Percentiles rank a stretch among this genome's conserved stretches.
These are phyloP conservation scores for Fusarium xyrophilum DNA, from an alignment of 2,329 filamentous ascomycete species.

Conservation along the genomic window DNA sequence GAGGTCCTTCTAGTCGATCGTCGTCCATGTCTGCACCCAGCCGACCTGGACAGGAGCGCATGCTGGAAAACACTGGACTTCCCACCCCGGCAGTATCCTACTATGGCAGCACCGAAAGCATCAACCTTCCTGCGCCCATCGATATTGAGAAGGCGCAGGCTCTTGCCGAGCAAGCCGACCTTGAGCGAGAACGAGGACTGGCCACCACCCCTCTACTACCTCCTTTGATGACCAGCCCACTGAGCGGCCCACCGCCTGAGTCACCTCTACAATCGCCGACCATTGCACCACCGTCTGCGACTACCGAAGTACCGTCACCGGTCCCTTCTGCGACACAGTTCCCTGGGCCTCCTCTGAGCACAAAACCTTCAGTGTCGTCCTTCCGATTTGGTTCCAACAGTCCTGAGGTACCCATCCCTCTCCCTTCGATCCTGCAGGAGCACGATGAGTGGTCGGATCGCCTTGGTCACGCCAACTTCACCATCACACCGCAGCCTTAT, in stretches of 20 bases:
- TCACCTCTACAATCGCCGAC: slow-evolving; percentile 89
- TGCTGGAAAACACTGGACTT: slow-evolving; percentile 61
- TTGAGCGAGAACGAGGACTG: slow-evolving; percentile 64
- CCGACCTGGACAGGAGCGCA: slow-evolving; percentile 53
- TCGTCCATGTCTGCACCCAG: slow-evolving; percentile 75
- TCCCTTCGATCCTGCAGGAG: slow-evolving; percentile 71
- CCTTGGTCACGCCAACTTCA: slow-evolving; percentile 93
- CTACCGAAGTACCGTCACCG: slow-evolving; percentile 50
- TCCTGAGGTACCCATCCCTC: slow-evolving; percentile 60
- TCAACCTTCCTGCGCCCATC: slow-evolving; percentile 57
- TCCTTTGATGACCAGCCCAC: slow-evolving; percentile 72
- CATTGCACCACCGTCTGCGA: slow-evolving; percentile 63
- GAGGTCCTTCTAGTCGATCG: slow-evolving; percentile 75
- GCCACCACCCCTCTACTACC: slow-evolving; percentile 86
- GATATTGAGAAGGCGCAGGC: slow-evolving; percentile 40
- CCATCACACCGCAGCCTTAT: slow-evolving; percentile 83
- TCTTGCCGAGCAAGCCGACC: slow-evolving; percentile 54
- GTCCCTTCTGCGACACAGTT: slow-evolving; percentile 57
- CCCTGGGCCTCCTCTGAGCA: slow-evolving; percentile 71
- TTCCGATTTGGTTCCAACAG: slow-evolving; percentile 70
- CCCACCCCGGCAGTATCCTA: slow-evolving; percentile 69
- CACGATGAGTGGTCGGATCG: slow-evolving; percentile 84
- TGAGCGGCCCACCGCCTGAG: slow-evolving; percentile 64
- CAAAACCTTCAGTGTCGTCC: slow-evolving; percentile 78
- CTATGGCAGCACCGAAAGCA: slow-evolving; percentile 65